Evolutionary conservation across 352 stramenopile genomes (phyloP).

Genomic region (Phytopythium oedochilum): DNA sequence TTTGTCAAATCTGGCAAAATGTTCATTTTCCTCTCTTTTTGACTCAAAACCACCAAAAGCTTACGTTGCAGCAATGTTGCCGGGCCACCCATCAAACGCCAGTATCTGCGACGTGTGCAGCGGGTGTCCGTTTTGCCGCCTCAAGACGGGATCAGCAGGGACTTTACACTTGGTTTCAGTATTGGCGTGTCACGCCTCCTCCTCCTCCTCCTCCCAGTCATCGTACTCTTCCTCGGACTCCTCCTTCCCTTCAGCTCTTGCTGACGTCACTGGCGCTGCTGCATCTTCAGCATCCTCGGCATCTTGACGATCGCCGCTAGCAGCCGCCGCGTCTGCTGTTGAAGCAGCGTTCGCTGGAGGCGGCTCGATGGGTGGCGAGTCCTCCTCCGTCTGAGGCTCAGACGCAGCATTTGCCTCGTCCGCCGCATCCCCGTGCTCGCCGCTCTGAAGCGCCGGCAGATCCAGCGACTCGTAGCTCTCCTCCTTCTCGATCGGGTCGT

Average conservation of each 20-base stretch:
- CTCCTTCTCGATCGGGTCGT: slow-evolving; percentile 15
- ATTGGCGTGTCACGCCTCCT: neutral
- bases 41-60: neutral
- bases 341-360: neutral
- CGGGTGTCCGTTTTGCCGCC: no score
- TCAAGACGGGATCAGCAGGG: no score
- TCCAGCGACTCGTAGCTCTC: slow-evolving; percentile 69
- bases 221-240: slow-evolving; percentile 48
- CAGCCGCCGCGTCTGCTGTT: neutral
- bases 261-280: neutral
- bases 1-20: no score
- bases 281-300: neutral
- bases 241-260: slow-evolving; percentile 9
- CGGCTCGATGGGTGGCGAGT: neutral
- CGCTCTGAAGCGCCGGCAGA: slow-evolving; percentile 31
- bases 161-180: neutral
- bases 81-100: slow-evolving; percentile 1
- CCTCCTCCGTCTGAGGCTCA: slow-evolving; percentile 2
- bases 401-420: neutral
- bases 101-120: neutral
- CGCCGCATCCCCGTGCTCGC: neutral
- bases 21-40: no score
- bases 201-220: slow-evolving; percentile 62
- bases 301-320: neutral
- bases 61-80: neutral